Base-by-base conservation (phyloP, 2,329 filamentous ascomycete species). In the Fusarium sp. region DNA sequence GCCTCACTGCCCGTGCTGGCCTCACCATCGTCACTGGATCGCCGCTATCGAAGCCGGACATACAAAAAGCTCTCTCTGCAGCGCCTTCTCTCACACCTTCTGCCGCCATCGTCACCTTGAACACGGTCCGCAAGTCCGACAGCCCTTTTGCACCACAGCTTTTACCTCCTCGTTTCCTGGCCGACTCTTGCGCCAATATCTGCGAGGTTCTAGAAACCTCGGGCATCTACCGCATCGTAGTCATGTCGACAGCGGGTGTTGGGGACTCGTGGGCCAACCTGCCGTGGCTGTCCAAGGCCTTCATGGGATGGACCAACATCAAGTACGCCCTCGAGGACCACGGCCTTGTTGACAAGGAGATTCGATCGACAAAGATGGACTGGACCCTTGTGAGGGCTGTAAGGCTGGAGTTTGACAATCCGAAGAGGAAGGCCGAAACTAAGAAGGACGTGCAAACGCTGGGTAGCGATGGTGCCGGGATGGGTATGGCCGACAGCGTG, bases 321-420 rank as follows among this genome's bases (percentile, higher is more conserved):
- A 84, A 84, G 70, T 80, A 82, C 63, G 80, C 83, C 5, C 77
- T 85, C 27, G 76, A 82, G 61, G 83, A 85, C 63, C 83, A 85
- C 16, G 52, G 66, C 60, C 66, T 81, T 14, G 62, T 84, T n/a
- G 79, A 85, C 37, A 76, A 80, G 68, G 82, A 84, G 69, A 82
- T 83, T 35, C 76, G 80, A 14, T 13, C 38, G 2, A 83, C 78
- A 5, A 73, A 74, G 5, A 80, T 83, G 80, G 75, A 83, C 6
- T 84, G 80, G 80, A 83, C 80, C 42, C 78, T 84, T 37, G 81
- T 84, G 42, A 77, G 82, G 66, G 74, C 81, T 62, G 67, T 76
- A 50, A 80, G 75, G 62, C 35, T 83, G 40, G 67, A 79, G 20
- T 83, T 81, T 47, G 76, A 82, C 61, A 73, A 80, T 69, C 67